Percentiles rank a stretch among this genome's conserved stretches.
These are phyloP conservation scores for Chrysosphaeria jannelii DNA, from an alignment of 2,329 filamentous ascomycete genomes.

Conservation along the genomic window DNA sequence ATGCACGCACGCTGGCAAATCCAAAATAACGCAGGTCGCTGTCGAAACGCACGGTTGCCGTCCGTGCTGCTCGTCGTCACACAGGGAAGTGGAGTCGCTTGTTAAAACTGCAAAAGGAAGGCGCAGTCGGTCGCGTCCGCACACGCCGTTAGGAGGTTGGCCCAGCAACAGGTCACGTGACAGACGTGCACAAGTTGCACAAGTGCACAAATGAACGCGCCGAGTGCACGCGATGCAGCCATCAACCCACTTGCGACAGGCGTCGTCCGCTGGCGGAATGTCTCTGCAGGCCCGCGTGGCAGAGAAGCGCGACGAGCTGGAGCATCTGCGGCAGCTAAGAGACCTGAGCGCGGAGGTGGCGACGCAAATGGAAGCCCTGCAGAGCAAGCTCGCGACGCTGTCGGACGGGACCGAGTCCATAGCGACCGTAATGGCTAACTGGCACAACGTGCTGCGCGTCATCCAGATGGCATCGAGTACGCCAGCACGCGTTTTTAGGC, in stretches of 20 bases:
- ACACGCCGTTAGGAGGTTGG: too few species aligned
- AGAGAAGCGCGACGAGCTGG: slow-evolving; percentile 62
- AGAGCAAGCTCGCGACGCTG: slow-evolving; percentile 47
- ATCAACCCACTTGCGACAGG: slow-evolving; percentile 37
- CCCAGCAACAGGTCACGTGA: too few species aligned
- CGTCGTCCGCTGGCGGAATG: slow-evolving; percentile 21
- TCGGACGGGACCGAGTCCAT: slow-evolving; percentile 67
- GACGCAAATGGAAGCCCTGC: slow-evolving; percentile 53
- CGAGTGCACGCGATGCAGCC: too few species aligned
- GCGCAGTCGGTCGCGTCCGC: too few species aligned
- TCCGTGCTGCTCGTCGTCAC: too few species aligned
- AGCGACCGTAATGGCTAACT: slow-evolving; percentile 59
- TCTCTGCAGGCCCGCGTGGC: slow-evolving; percentile 52
- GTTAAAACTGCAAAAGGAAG: too few species aligned
- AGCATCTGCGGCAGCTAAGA: slow-evolving; percentile 46
- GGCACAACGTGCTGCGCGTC: slow-evolving; percentile 60
- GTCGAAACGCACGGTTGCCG: too few species aligned
- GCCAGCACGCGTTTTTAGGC: slow-evolving; percentile 10
- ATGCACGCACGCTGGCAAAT: too few species aligned
- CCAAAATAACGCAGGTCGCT: too few species aligned
- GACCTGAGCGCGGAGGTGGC: slow-evolving; percentile 54
- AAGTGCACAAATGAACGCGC: too few species aligned
- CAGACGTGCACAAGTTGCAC: too few species aligned
- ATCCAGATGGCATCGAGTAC: slow-evolving; percentile 67
- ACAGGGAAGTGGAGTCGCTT: too few species aligned